These are phyloP conservation scores for Neurospora terricola DNA, from an alignment of 495 filamentous ascomycete genomes.

Conservation along the genomic window DNA sequence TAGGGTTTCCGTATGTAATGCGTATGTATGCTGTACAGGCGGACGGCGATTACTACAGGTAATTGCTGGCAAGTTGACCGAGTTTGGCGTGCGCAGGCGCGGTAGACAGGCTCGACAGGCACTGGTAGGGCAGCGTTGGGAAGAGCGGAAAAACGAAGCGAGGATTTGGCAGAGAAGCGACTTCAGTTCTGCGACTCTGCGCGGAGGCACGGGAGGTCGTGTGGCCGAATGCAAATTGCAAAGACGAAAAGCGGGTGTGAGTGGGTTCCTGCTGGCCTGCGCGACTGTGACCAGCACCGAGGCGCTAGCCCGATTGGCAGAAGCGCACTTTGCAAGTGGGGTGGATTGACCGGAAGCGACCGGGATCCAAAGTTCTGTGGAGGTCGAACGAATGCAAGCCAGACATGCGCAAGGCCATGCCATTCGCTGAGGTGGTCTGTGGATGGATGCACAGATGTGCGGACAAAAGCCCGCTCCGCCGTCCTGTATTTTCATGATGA, in stretches of 20 bases:
- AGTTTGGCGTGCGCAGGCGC: not conserved
- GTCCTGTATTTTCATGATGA: not conserved
- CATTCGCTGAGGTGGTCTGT: not conserved
- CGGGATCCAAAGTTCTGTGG: not conserved
- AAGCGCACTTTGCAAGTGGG: constrained; percentile 1
- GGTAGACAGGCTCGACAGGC: not conserved
- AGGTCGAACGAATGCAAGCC: not conserved
- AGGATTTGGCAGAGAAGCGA: not conserved
- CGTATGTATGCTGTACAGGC: not conserved
- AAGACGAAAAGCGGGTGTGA: constrained; percentile 8
- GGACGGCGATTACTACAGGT: not conserved
- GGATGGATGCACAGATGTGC: not conserved
- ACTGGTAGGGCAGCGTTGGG: not conserved
- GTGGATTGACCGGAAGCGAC: not conserved
- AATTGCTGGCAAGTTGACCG: not conserved
- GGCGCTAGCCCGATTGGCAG: constrained; percentile 1
- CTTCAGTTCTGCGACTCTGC: not conserved
- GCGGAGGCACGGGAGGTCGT: constrained; percentile 3
- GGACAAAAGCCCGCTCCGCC: not conserved
- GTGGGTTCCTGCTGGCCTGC: constrained; percentile 1
- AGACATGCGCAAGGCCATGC: not conserved
- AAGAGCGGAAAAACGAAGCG: constrained; percentile 2
- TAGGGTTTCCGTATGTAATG: not conserved
- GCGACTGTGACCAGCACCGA: constrained; percentile 3
- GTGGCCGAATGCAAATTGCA: constrained; percentile 7